Base-by-base conservation (phyloP, 2,329 filamentous ascomycete genomes). In the Colletotrichum cereale region DNA sequence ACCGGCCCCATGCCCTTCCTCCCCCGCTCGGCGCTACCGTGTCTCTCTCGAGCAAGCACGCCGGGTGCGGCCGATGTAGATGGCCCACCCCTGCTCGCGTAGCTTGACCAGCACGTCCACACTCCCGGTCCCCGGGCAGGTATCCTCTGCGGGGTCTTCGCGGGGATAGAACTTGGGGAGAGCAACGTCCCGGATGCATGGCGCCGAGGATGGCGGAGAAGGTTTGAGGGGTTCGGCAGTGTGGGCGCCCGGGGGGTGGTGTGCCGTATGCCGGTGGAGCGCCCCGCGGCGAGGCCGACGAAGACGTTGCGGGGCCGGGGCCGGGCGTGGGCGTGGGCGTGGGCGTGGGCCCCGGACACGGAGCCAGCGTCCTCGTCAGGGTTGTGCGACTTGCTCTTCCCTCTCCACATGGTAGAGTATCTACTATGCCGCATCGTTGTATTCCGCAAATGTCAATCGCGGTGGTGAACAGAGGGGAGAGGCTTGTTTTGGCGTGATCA, bases 1-100 rank as follows among this genome's bases (percentile, higher is more conserved):
- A 79, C 36, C 74, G 77, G 18, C 70, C 50, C 0, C n/a, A n/a
- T n/a, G n/a, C n/a, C n/a, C n/a, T 60, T 74, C 1, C 75, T 60
- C 14, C 29, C n/a, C 73, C 71, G 8, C 38, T 66, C 1, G 73
- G 63, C 2, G 40, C 56, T 3, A 68, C 36, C 74, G 82, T 76
- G 58, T 79, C 75, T 3, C 63, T 48, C 38, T 80, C 77, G 1
- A 71, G 76, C 29, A 83, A n/a, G 68, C 36, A 75, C 73, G 11
- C 75, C 69, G 18, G 73, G 91, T 91, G 67, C 89, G 85, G 2
- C 88, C 84, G 4, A 92, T 85, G 75, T 89, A 93, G 18, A 93
- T 77, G 1, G 87, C 86, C 91, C 91, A 93, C 76, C 91, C 82
- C 80, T 92, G 92, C 80, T 93, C 90, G 5, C 87, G 83, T 21